Evolutionary conservation across 768 basidiomycete genomes (phyloP).

Genomic region (Phaeolepiota aurea): DNA sequence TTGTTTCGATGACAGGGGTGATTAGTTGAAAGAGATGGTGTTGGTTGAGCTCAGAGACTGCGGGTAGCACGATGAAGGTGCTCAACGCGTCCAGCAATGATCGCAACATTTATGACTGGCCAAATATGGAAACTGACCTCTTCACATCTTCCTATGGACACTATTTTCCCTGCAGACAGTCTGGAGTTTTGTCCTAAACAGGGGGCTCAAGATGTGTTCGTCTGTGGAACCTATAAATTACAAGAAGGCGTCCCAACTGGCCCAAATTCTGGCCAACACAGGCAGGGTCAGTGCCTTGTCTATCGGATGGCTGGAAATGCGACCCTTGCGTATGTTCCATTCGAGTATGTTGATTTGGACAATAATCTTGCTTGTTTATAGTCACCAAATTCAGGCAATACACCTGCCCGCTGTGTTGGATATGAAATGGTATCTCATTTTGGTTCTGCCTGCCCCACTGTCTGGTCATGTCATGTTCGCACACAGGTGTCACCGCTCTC

Average conservation of each 20-base stretch:
- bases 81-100: too few relatives aligned
- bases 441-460: neutral
- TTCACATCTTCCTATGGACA: slow-evolving; percentile 33
- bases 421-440: slow-evolving; percentile 74
- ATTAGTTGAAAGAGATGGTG: slow-evolving; percentile 3
- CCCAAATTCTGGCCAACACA: slow-evolving; percentile 22
- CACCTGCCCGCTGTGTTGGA: slow-evolving; percentile 80
- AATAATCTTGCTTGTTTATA: slow-evolving; percentile 11
- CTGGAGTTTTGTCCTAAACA: slow-evolving; percentile 84
- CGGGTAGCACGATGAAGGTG: too few relatives aligned
- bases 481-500: slow-evolving; percentile 52
- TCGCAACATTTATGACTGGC: too few relatives aligned
- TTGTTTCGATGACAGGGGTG: slow-evolving; percentile 16
- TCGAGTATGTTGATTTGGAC: neutral
- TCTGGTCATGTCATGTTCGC: neutral
- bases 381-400: slow-evolving; percentile 58
- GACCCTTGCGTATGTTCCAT: slow-evolving; percentile 23
- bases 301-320: slow-evolving; percentile 32
- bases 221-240: slow-evolving; percentile 90
- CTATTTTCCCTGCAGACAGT: slow-evolving; percentile 80
- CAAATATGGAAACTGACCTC: slow-evolving; percentile 3
- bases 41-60: too few relatives aligned
- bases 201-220: slow-evolving; percentile 53
- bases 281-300: slow-evolving; percentile 70
- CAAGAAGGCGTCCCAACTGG: slow-evolving; percentile 21